Evolutionary conservation across 2,329 filamentous ascomycete genomes (phyloP), one percentile per base, ranked within the genome.

Genomic region (Allantophomopsis lycopodina): DNA sequence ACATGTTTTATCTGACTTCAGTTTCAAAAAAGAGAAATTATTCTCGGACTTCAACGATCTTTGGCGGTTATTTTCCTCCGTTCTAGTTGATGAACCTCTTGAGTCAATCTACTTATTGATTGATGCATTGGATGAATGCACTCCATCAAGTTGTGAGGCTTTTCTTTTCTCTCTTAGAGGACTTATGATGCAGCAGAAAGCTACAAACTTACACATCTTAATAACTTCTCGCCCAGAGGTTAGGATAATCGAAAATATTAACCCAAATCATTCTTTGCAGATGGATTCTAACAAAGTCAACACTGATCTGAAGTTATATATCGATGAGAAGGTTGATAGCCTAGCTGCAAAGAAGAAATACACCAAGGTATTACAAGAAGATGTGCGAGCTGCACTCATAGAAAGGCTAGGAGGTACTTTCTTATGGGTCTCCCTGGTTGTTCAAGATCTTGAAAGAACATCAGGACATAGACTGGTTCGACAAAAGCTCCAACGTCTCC

Each of bases 51-150:
- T 44, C 39, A 17, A 16, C 40, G 15, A 10, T n/a, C 32, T 52
- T 7, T 51, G 47, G 48, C 38, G 43, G 14, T 44, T 50, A 32
- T 38, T 52, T 18, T 21, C 41, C 2, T 44, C 42, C 31, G 46
- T 52, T 40, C 35, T 53, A 10, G 36, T 33, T 5, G 45, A 45
- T 11, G 18, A 12, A 31, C 36, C 6, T 16, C 13, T 7, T 10
- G 21, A 10, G 16, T 36, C 8, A 16, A 41, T 52, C 32, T 50
- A 49, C 41, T 34, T 50, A 14, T 32, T 55, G 20, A 38, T 55
- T 2, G 51, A 55, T 44, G 52, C 46, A 28, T 50, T 55, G 21
- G 50, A 55, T 44, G 51, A 55, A 36, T 55, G 51, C 35, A 42
- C 48, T 13, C 35, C 42, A 3, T 33, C 32, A 5, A 43, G 33